phyloP scores from a whole-genome alignment of 345 rosid species.

The Schrenkiella parvula region DNA sequence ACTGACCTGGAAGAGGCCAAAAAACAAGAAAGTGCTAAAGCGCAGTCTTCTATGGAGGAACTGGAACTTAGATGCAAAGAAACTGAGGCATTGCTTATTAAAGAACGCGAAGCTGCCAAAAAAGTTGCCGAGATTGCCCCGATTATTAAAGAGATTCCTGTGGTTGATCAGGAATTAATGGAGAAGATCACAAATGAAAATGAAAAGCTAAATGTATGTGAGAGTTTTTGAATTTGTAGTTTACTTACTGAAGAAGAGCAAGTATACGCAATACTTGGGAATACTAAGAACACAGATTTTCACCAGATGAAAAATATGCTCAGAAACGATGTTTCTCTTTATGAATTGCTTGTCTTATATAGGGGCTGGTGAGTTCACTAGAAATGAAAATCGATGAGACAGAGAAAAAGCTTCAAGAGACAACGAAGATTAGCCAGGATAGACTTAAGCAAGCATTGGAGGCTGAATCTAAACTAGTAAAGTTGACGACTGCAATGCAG shows the following conservation, averaged over 20 bases:
- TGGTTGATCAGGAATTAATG: constrained; percentile 63
- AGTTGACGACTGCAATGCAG: constrained; percentile 87
- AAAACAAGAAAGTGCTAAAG: constrained; percentile 85
- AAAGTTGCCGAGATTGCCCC: constrained; percentile 65
- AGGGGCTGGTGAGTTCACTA: constrained; percentile 76
- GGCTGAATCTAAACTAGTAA: constrained; percentile 77
- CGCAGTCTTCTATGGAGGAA: constrained; percentile 78
- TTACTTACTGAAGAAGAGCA: constrained; percentile 2
- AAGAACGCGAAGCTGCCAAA: constrained; percentile 77
- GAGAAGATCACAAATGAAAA: constrained; percentile 87
- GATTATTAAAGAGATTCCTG: constrained; percentile 81
- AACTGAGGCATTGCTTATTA: constrained; percentile 67
- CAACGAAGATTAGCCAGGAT: constrained; percentile 81
- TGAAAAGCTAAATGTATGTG: constrained; percentile 83
- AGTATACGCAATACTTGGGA: neutral
- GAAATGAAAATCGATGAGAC: constrained; percentile 90
- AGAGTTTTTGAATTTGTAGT: constrained; percentile 20
- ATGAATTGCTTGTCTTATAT: constrained; percentile 27
- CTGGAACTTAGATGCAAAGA: constrained; percentile 73
- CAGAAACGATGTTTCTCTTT: neutral
- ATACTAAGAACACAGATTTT: neutral
- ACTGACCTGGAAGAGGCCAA: constrained; percentile 94
- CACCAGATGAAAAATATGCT: neutral
- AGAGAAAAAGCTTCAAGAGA: constrained; percentile 82
- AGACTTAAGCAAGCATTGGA: constrained; percentile 90